Conservation (phyloP, 495 filamentous ascomycete genomes). For the Hypoxylon fragiforme region DNA sequence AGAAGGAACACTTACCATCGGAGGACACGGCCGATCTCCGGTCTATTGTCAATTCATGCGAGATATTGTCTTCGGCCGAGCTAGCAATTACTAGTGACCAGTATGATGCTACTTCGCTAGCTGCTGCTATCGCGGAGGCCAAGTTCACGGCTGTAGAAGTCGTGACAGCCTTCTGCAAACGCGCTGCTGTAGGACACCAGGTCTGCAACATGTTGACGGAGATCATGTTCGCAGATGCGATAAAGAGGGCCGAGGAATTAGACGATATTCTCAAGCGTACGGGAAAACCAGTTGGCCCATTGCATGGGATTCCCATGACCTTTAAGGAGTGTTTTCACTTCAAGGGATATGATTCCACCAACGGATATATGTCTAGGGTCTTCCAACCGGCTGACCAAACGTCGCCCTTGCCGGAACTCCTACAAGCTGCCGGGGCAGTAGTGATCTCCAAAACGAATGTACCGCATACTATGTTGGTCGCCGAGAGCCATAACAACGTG, state of each 20-base stretch:
- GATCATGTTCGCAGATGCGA: conserved; percentile 63
- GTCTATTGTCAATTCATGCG: conserved; percentile 17
- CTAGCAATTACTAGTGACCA: conserved; percentile 21
- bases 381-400: conserved; percentile 50
- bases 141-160: conserved; percentile 49
- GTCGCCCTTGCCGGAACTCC: conserved; percentile 42
- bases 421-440: conserved; percentile 51
- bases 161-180: conserved; percentile 53
- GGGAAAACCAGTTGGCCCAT: conserved; percentile 58
- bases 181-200: conserved; percentile 48
- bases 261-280: conserved; percentile 55
- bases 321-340: conserved; percentile 69
- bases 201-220: conserved; percentile 57
- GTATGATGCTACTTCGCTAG: conserved; percentile 29
- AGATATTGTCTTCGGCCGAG: conserved; percentile 22
- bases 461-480: conserved; percentile 59
- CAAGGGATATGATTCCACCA: conserved; percentile 58
- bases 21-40: conserved; percentile 29
- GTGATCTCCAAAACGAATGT: conserved; percentile 59
- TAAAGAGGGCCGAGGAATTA: conserved; percentile 58
- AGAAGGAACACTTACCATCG: conserved; percentile 16
- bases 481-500: conserved; percentile 61
- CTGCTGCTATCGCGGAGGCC: conserved; percentile 24
- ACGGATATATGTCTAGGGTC: conserved; percentile 60
- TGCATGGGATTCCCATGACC: conserved; percentile 70